A percentile compares a stretch with the other conserved stretches of the same genome.
Evolutionary conservation across 2,329 filamentous ascomycete species (phyloP).

Genomic region (Graphilbum fragrans): DNA sequence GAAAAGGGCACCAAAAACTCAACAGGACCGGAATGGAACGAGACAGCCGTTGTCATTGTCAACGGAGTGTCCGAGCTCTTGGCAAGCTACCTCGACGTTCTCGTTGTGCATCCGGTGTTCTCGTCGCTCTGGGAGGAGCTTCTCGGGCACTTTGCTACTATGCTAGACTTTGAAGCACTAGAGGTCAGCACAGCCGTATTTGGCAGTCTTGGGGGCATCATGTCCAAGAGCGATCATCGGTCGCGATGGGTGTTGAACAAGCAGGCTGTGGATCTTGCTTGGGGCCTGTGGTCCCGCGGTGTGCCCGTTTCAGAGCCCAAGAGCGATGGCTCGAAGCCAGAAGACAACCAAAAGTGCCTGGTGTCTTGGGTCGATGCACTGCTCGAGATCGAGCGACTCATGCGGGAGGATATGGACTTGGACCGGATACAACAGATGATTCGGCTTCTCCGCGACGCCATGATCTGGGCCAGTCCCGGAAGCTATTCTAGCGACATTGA

Average conservation of each 20-base stretch:
- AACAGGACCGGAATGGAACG: constrained; percentile 50
- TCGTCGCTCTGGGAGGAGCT: constrained; percentile 64
- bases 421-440: constrained; percentile 57
- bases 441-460: constrained; percentile 55
- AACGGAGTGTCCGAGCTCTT: constrained; percentile 62
- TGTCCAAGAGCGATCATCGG: constrained; percentile 37
- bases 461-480: constrained; percentile 56
- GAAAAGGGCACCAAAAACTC: constrained; percentile 25
- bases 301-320: constrained; percentile 38
- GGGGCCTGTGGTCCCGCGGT: constrained; percentile 58
- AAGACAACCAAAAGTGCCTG: constrained; percentile 70
- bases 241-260: constrained; percentile 31
- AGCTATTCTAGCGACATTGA: constrained; percentile 63
- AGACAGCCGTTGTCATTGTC: constrained; percentile 63
- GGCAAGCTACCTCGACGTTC: constrained; percentile 61
- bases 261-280: constrained; percentile 46
- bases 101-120: constrained; percentile 56
- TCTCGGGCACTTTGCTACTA: constrained; percentile 52
- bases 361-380: constrained; percentile 71
- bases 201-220: constrained; percentile 51
- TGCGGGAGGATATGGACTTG: constrained; percentile 49
- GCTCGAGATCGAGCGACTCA: constrained; percentile 65
- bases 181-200: constrained; percentile 62
- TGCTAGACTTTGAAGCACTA: constrained; percentile 52
- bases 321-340: constrained; percentile 16